A percentile compares a stretch with the other conserved stretches of the same genome.
These are phyloP conservation scores for Nemania sp. DNA, from an alignment of 2,329 filamentous ascomycete species.

Conservation along the genomic window DNA sequence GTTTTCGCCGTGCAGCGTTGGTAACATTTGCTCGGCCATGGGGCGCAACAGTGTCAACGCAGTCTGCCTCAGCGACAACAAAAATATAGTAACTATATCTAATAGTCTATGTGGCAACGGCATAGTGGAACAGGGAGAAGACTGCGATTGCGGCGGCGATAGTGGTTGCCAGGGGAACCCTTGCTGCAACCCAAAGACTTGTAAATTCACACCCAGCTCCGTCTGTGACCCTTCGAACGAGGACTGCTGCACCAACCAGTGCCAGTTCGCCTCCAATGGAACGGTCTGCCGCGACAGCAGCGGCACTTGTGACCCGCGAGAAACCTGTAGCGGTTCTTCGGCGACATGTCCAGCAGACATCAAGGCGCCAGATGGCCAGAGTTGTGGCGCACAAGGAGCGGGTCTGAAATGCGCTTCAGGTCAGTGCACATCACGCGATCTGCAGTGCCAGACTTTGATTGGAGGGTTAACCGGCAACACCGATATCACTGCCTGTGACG, in stretches of 20 bases:
- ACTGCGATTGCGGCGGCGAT: conserved; percentile 91
- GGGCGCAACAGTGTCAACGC: conserved; percentile 76
- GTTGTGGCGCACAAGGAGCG: conserved; percentile 67
- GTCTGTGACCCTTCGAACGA: conserved; percentile 83
- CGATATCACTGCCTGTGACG: conserved; percentile 79
- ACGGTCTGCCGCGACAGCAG: conserved; percentile 81
- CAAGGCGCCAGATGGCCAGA: conserved; percentile 69
- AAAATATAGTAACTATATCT: conserved; percentile 77
- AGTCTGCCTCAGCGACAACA: conserved; percentile 82
- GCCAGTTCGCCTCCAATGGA: conserved; percentile 67
- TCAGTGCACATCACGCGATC: conserved; percentile 89
- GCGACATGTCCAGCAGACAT: conserved; percentile 76
- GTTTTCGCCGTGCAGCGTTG: conserved; percentile 88
- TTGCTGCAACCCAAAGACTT: conserved; percentile 86
- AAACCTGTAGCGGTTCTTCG: conserved; percentile 75
- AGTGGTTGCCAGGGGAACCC: conserved; percentile 71
- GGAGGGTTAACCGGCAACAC: conserved; percentile 74
- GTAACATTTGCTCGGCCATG: conserved; percentile 91
- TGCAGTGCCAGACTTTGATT: conserved; percentile 86
- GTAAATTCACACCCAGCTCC: conserved; percentile 76
- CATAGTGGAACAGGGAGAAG: conserved; percentile 91
- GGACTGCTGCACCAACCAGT: conserved; percentile 73
- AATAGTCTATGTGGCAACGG: conserved; percentile 93
- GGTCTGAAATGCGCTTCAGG: conserved; percentile 83
- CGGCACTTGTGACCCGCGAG: conserved; percentile 81